Base-by-base conservation (phyloP, 805 yeast genomes). In the Ogataea salicorniae region DNA sequence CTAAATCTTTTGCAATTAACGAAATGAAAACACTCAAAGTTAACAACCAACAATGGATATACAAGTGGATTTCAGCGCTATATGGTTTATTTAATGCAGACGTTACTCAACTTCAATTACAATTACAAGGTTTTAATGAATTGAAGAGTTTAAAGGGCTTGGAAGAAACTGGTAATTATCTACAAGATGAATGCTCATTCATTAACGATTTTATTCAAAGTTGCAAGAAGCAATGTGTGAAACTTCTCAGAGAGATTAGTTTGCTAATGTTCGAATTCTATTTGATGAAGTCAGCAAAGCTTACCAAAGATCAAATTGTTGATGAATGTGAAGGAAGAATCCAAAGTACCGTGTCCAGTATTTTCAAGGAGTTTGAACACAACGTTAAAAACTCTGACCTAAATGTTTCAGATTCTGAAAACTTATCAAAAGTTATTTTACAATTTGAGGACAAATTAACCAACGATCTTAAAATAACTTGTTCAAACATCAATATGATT, bases 11-110 rank as follows among this genome's bases (percentile, higher is more conserved):
- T 13, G 42, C 58, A 7, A 34, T 18, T 20, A 47, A 48, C 5
- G 54, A 57, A 23, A 37, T 59, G 7, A 20, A 39, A 3, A 42
- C 47, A 8, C 39, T 51, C 31, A 49, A 54, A 22, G 16, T 35
- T 23, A 41, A 41, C 14, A 55, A 53, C 45, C 61, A 60, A 18
- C 50, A 52, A 31, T 57, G 59, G 61, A 37, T 61, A 3, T 59
- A 49, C 31, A 52, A 52, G n/a, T 64, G 67, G 66, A 53, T 62
- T 34, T 61, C 67, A 0, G 57, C 56, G 3, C 46, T 63, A 1
- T 64, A 58, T 46, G 61, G 66, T 1, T 41, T 64, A 6, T 58
- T 61, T 42, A 57, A 55, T 35, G 51, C 66, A 11, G 59, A 55
- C 9, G 49, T 61, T n/a, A 40, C 51, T 11, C 57, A 56, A 36